Conservation (phyloP, 306 rosid species). For the Potentilla sterilis region DNA sequence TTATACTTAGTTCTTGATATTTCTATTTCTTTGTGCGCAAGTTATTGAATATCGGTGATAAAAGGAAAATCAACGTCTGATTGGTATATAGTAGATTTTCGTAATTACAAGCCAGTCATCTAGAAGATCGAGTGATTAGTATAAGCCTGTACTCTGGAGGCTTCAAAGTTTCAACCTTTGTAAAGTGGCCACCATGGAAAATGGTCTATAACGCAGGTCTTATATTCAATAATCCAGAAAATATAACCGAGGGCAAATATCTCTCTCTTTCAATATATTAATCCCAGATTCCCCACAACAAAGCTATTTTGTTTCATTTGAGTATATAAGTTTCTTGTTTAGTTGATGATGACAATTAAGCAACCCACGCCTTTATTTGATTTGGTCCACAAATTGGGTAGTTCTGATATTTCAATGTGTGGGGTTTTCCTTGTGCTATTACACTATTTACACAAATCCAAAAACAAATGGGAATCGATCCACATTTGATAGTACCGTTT, state of each 20-base stretch:
- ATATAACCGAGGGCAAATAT: background rate
- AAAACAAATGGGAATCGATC: too few relatives aligned
- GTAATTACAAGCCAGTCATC: background rate
- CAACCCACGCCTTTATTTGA: slow-evolving; percentile 15
- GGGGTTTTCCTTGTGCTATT: background rate
- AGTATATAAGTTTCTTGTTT: slow-evolving; percentile 15
- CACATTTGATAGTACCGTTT: slow-evolving; percentile 21
- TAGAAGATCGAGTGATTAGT: background rate
- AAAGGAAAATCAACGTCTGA: background rate
- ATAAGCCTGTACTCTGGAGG: background rate
- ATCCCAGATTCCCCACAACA: background rate
- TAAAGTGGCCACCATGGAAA: background rate
- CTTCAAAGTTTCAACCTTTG: slow-evolving; percentile 3
- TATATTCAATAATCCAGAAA: background rate
- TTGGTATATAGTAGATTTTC: background rate
- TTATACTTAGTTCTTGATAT: background rate
- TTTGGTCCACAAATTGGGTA: slow-evolving; percentile 6
- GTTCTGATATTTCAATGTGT: slow-evolving; percentile 14
- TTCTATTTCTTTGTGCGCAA: background rate
- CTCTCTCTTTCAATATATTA: background rate
- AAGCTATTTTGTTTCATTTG: background rate
- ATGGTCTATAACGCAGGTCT: background rate
- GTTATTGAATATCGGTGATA: background rate
- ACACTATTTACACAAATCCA: too few relatives aligned
- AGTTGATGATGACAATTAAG: slow-evolving; percentile 42